Evolutionary conservation across 805 yeast species (phyloP), one percentile per base, ranked within the genome.

Genomic region (Wickerhamomyces bisporus): DNA sequence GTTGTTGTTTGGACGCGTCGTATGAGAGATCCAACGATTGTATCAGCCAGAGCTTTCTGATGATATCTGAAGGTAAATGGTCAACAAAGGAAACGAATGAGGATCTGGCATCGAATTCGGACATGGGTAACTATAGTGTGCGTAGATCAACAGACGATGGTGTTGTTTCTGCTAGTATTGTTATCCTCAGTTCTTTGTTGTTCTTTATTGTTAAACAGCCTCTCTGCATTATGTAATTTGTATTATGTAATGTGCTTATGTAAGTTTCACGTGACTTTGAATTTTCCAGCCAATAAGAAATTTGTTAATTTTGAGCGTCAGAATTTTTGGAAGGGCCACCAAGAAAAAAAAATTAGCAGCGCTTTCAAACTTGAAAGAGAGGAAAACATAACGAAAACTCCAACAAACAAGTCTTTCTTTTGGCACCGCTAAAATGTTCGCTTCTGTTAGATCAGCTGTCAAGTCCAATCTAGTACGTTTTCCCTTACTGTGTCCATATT

Each of bases 1-100:
- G 45, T 25, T 48, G 41, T 2, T 44, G 25, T 13, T 48, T 38
- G 4, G 44, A 35, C n/a, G 47, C 35, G 28, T 44, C 38, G 25
- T 51, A 43, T 16, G 49, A 30, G 30, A 42, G 36, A 43, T 64
- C 65, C 6, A 66, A 43, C 1, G 65, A 52, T 38, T 67, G 71
- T 6, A 66, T 49, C 12, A 62, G 46, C 71, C 73, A 66, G 14
- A 66, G 45, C 26, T 66, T 57, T 17, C 73, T 51, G 11, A 66
- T 60, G n/a, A 68, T 46, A 32, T 68, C 71, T 18, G 69, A 60
- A 0, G 72, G 72, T 13, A 67, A 53, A 42, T 67, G 72, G 41
- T 68, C 74, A 36, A 66, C 53, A 1, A 62, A 49, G 20, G 61
- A 55, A 3, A 66, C 55, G 40, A 65, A 65, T 13, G 61, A 52